Evolutionary conservation across 768 basidiomycete species (phyloP).

Genomic region (Suillus occidentalis): DNA sequence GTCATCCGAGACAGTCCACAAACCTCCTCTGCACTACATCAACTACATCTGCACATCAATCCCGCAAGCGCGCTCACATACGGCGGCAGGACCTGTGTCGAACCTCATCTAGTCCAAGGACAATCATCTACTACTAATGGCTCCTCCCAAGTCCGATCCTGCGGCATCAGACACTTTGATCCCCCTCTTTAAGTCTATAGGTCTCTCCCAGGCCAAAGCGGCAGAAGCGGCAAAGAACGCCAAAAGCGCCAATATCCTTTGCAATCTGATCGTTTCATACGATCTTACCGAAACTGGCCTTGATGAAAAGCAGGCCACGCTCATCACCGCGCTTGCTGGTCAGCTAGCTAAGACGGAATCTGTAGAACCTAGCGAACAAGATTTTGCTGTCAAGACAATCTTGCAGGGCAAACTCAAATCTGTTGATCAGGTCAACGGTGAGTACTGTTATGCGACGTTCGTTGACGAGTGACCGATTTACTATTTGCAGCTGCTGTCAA

Average conservation of each 20-base stretch:
- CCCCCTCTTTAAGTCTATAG: constrained; percentile 71
- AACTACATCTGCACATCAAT: background rate
- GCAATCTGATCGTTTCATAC: constrained; percentile 64
- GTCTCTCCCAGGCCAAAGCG: constrained; percentile 74
- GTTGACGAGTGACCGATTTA: constrained; percentile 6
- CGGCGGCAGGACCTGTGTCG: background rate
- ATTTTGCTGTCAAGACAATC: constrained; percentile 67
- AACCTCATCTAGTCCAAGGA: background rate
- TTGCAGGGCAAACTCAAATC: constrained; percentile 71
- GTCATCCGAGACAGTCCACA: background rate
- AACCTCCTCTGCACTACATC: background rate
- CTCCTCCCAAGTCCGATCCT: background rate
- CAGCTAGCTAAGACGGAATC: constrained; percentile 53
- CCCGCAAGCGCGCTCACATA: background rate
- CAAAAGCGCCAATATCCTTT: constrained; percentile 71
- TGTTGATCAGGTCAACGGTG: constrained; percentile 86
- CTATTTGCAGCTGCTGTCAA: constrained; percentile 51
- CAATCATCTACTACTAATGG: background rate
- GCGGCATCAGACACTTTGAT: constrained; percentile 16
- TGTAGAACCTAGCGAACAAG: constrained; percentile 53
- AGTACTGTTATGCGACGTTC: constrained; percentile 24
- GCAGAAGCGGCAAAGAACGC: constrained; percentile 78
- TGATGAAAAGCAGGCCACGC: constrained; percentile 75
- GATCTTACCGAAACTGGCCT: constrained; percentile 45
- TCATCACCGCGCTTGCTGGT: constrained; percentile 67